Percentiles rank a stretch among this genome's conserved stretches.
Conservation (phyloP, 495 filamentous ascomycete genomes). For the Xylona heveae region DNA sequence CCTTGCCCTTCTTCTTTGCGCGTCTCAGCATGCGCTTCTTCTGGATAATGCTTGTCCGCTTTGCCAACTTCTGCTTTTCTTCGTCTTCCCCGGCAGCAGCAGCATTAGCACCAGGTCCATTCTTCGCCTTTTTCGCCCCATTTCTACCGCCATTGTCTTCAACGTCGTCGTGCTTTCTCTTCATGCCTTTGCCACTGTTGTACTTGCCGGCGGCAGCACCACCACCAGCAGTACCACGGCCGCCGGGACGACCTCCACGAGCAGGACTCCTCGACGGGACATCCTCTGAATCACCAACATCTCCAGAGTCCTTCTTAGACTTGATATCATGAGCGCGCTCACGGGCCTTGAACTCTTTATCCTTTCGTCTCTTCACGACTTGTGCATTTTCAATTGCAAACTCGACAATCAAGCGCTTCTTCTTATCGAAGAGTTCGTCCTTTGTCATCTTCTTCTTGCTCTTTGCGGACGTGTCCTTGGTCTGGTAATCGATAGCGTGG, state of each 20-base stretch:
- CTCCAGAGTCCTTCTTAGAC: constrained; percentile 10
- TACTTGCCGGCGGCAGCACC: neutral
- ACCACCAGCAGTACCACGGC: neutral
- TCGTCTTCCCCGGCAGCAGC: constrained; percentile 7
- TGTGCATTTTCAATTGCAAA: constrained; percentile 98
- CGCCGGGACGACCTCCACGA: neutral
- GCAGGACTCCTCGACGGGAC: neutral
- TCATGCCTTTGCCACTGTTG: constrained; percentile 3
- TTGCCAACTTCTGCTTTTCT: constrained; percentile 32
- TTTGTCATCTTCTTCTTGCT: constrained; percentile 11
- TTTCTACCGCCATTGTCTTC: constrained; percentile 1
- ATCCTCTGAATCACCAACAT: constrained; percentile 7
- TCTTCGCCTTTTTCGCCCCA: constrained; percentile 4
- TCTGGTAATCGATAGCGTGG: constrained; percentile 32
- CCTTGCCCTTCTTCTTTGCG: constrained; percentile 23
- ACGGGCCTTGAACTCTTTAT: constrained; percentile 41
- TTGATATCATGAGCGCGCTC: constrained; percentile 16
- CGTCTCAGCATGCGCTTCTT: constrained; percentile 36
- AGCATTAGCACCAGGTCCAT: constrained; percentile 1
- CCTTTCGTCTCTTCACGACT: constrained; percentile 59
- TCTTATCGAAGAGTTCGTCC: constrained; percentile 31
- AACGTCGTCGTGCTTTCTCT: constrained; percentile 7
- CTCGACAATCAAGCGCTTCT: constrained; percentile 75
- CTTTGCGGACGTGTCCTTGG: constrained; percentile 13
- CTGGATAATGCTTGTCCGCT: constrained; percentile 43